Conservation (phyloP, 441 rosid genomes). For the Manihot esculenta region DNA sequence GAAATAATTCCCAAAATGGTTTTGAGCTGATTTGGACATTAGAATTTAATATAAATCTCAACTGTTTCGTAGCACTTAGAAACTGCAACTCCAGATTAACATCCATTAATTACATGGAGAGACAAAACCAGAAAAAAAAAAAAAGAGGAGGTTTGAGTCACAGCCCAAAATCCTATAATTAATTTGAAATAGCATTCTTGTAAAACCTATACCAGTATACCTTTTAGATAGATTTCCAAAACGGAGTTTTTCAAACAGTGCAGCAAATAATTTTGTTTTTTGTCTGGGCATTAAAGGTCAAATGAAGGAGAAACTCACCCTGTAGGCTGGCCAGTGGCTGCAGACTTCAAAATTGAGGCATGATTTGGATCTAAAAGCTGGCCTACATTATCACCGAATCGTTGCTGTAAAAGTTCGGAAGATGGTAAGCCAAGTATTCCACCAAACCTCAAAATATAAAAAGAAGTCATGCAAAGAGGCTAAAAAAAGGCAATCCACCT, state of each 20-base stretch:
- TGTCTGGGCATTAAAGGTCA: conserved; percentile 16
- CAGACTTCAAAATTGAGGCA: conserved; percentile 74
- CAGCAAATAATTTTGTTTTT: neutral
- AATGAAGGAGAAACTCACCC: conserved; percentile 54
- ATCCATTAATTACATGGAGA: neutral
- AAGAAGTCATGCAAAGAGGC: neutral
- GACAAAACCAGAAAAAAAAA: neutral
- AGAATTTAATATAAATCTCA: neutral
- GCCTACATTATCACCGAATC: conserved; percentile 70
- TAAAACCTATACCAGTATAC: no score
- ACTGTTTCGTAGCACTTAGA: neutral
- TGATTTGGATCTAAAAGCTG: conserved; percentile 82
- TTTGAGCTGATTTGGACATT: neutral
- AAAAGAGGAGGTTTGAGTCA: neutral
- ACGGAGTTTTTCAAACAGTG: neutral
- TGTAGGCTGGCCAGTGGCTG: conserved; percentile 71
- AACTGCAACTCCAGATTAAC: neutral
- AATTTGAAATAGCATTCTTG: neutral
- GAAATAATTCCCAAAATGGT: neutral
- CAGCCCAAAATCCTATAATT: neutral
- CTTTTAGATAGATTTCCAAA: neutral
- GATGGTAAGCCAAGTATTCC: conserved; percentile 1
- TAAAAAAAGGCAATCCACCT: conserved; percentile 15
- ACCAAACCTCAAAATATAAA: neutral
- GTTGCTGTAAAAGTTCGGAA: conserved; percentile 42